Evolutionary conservation across 345 rosid species (phyloP).

Genomic region (Psidium friedrichsthalianum): DNA sequence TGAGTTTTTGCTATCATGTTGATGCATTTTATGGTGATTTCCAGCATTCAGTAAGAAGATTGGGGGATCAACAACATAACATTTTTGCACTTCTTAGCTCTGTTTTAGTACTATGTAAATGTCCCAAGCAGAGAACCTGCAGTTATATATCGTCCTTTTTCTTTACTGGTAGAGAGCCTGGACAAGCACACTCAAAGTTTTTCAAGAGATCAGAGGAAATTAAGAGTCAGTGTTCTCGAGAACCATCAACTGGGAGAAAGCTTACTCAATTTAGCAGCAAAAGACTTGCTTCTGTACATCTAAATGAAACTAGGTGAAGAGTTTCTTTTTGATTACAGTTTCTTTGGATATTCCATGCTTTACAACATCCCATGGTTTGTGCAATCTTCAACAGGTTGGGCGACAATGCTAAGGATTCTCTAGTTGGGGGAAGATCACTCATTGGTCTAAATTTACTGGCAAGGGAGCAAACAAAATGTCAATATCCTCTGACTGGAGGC

Average conservation of each 20-base stretch:
- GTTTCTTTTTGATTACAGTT: not conserved
- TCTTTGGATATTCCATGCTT: not conserved
- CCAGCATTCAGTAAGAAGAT: not conserved
- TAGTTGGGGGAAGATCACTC: conserved; percentile 15
- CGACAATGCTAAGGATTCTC: conserved; percentile 2
- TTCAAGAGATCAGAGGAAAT: conserved; percentile 21
- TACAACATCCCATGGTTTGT: not conserved
- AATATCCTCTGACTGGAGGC: not conserved
- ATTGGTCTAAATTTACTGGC: conserved; percentile 4
- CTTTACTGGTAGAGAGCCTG: conserved; percentile 22
- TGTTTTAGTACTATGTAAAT: not conserved
- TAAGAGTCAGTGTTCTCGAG: conserved; percentile 13
- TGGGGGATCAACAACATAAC: not conserved
- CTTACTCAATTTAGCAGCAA: conserved; percentile 15
- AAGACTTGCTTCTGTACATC: conserved; percentile 6
- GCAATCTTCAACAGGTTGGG: conserved; percentile 18
- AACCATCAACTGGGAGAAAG: conserved; percentile 13
- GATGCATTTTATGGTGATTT: not conserved
- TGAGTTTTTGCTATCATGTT: not conserved
- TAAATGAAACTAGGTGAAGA: not conserved
- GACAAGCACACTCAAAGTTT: conserved; percentile 17
- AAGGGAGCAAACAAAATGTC: not conserved
- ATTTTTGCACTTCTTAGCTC: not conserved
- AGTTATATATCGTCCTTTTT: not conserved
- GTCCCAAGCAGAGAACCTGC: conserved; percentile 9